Percentiles rank a stretch among this genome's conserved stretches.
Conservation (phyloP, 805 yeast species). For the Zygosaccharomyces rouxii region DNA sequence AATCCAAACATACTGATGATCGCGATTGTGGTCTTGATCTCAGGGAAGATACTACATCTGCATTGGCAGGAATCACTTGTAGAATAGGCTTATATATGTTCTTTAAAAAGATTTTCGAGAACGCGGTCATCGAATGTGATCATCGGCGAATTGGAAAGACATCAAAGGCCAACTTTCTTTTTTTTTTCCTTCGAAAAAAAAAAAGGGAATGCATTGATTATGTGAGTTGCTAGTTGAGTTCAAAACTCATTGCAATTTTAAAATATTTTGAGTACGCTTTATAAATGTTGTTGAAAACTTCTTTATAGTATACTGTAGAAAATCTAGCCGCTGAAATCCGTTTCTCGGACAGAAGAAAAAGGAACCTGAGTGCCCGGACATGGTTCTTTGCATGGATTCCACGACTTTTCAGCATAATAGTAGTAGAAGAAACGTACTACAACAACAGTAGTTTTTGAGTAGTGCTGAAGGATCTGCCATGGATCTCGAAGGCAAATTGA, state of each 20-base stretch:
- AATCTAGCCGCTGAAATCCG: slow-evolving; percentile 1
- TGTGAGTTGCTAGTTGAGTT: background rate
- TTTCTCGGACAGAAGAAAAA: slow-evolving; percentile 1
- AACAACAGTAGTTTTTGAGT: background rate
- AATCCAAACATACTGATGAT: background rate
- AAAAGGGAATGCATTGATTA: background rate
- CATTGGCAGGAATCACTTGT: background rate
- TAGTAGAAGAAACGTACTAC: background rate
- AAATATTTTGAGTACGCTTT: background rate
- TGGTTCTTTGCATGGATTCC: background rate
- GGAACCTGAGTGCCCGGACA: slow-evolving; percentile 4
- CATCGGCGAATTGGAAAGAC: background rate
- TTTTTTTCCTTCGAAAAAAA: no score
- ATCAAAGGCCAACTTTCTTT: slow-evolving; percentile 1
- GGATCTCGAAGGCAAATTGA: slow-evolving; percentile 5
- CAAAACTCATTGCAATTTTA: background rate
- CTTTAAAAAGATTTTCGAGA: background rate
- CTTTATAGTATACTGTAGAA: background rate
- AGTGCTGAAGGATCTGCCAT: background rate
- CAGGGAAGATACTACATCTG: background rate
- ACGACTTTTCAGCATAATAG: background rate
- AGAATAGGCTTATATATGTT: background rate
- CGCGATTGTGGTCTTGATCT: no score
- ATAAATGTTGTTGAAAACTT: background rate
- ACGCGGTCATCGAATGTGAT: slow-evolving; percentile 2